Conservation (phyloP, 345 rosid species). For the Combretum micranthum region DNA sequence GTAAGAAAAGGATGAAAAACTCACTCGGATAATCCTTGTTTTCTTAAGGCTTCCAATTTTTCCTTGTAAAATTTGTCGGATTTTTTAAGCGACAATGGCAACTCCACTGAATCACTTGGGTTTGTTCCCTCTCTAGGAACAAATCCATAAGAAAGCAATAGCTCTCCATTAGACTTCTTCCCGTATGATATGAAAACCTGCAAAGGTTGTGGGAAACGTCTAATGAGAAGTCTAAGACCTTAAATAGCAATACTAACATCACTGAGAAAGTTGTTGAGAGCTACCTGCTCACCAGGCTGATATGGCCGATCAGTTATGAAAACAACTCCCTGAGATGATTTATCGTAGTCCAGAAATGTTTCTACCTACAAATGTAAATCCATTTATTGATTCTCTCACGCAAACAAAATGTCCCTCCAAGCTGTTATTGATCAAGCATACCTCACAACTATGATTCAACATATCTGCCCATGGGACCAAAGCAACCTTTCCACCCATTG, state of each 20-base stretch:
- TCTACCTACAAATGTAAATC: slow-evolving; percentile 48
- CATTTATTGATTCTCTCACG: neutral
- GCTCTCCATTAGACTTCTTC: slow-evolving; percentile 88
- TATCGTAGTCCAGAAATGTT: slow-evolving; percentile 89
- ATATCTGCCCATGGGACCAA: slow-evolving; percentile 99
- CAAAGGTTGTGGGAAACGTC: slow-evolving; percentile 15
- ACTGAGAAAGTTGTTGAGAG: slow-evolving; percentile 2
- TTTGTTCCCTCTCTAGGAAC: slow-evolving; percentile 92
- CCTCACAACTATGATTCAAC: slow-evolving; percentile 96
- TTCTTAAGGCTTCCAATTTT: slow-evolving; percentile 69
- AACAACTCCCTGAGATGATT: slow-evolving; percentile 77
- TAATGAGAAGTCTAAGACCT: neutral
- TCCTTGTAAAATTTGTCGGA: slow-evolving; percentile 70
- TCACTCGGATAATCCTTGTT: slow-evolving; percentile 74
- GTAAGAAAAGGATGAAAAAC: slow-evolving; percentile 6
- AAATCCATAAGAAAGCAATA: slow-evolving; percentile 83
- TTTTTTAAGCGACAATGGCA: slow-evolving; percentile 62
- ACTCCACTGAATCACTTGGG: slow-evolving; percentile 83
- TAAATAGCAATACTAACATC: neutral
- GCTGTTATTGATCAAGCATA: slow-evolving; percentile 17
- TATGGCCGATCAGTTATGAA: slow-evolving; percentile 71
- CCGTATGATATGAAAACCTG: slow-evolving; percentile 99
- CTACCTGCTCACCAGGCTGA: slow-evolving; percentile 99
- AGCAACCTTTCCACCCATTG: slow-evolving; percentile 88
- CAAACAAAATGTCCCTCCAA: neutral